These are phyloP conservation scores for Paulinella micropora DNA, from an alignment of 78 protist species.

Conservation along the genomic window DNA sequence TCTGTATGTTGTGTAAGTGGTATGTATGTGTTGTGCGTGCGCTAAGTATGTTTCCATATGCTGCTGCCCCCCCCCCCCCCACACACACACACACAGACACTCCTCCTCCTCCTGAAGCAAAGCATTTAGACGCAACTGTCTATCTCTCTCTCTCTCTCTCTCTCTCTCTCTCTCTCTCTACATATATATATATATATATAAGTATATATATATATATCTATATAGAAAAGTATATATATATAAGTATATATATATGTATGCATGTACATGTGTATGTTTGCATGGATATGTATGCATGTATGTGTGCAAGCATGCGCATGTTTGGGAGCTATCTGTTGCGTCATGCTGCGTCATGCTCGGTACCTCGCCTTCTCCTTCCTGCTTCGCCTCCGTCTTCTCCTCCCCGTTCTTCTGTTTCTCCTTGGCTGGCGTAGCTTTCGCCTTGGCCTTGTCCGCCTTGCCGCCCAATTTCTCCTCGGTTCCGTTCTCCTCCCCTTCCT, in stretches of 20 bases:
- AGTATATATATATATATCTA: not conserved
- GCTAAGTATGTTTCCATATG: too few species aligned
- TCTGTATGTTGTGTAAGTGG: not conserved
- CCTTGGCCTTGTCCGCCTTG: too few species aligned
- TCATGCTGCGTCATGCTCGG: not conserved
- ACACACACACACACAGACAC: not conserved
- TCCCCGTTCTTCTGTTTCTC: not conserved
- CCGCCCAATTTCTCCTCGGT: too few species aligned
- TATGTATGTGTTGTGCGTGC: too few species aligned
- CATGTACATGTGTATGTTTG: not conserved
- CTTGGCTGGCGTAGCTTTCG: too few species aligned
- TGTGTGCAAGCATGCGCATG: not conserved
- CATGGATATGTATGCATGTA: not conserved
- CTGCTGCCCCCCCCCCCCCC: not conserved
- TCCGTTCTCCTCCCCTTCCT: too few species aligned
- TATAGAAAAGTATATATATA: not conserved
- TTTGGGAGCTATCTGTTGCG: not conserved
- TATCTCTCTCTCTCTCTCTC: not conserved
- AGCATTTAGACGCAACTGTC: too few species aligned
- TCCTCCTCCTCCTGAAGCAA: not conserved
- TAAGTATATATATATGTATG: not conserved
- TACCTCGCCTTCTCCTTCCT: not conserved
- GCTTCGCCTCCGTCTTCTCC: not conserved
- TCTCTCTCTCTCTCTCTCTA: not conserved
- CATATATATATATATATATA: not conserved